A percentile compares a stretch with the other conserved stretches of the same genome.
phyloP scores from a whole-genome alignment of 192 early-diverging fungal genomes.

The Linnemannia exigua region DNA sequence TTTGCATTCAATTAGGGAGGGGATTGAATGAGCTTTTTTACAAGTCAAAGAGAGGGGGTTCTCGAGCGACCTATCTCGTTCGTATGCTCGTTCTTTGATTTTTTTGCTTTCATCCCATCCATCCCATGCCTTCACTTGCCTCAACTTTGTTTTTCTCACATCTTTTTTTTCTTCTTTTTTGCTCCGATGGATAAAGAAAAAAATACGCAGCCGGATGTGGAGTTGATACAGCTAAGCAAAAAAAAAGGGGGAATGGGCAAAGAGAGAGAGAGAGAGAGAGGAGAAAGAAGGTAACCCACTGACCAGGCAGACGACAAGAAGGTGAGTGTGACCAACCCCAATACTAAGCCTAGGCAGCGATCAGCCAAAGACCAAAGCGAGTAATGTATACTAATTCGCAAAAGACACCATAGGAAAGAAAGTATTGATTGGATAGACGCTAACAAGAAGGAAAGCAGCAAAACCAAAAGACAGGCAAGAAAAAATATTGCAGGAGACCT shows the following conservation, averaged over 20 bases:
- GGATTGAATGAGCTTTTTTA: not conserved
- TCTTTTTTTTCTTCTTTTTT: no score
- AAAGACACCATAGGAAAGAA: not conserved
- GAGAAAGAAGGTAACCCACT: not conserved
- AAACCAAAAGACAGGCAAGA: not conserved
- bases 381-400: not conserved
- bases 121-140: no score
- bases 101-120: no score
- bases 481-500: not conserved
- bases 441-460: not conserved
- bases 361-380: not conserved
- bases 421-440: not conserved
- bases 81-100: no score
- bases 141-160: no score
- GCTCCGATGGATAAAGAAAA: no score
- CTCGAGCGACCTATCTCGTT: not conserved
- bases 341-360: not conserved
- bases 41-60: not conserved
- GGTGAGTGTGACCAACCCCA: not conserved
- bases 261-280: not conserved
- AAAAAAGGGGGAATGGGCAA: not conserved
- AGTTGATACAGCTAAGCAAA: not conserved
- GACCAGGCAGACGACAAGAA: not conserved
- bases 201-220: no score
- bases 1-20: not conserved